Evolutionary conservation across 1,284 basidiomycete species (phyloP), one percentile per base, ranked within the genome.

Genomic region (Trametes versicolor): DNA sequence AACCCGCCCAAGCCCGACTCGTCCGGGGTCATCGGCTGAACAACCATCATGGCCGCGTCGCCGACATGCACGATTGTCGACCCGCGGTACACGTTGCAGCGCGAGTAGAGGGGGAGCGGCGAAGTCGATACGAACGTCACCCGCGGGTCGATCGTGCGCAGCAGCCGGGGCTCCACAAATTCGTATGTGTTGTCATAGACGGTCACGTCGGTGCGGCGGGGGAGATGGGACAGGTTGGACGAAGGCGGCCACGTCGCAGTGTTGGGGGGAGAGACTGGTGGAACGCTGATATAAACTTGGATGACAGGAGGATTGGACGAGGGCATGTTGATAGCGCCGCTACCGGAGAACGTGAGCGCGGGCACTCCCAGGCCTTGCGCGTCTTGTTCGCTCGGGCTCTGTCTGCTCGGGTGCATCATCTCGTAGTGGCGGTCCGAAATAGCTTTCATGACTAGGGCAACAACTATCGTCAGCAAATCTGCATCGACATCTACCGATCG

Each of bases 131-230:
- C 73, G 71, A 91, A 86, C 15, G 89, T 86, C 29, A 91, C 81
- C 5, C 85, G 87, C 0, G 88, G 87, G 71, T 91, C 86, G 69
- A 91, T 89, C 55, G 80, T 76, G 17, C 77, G 76, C 57, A 91
- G 79, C 19, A 81, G 81, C 27, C 89, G 86, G 39, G 87, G 80
- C 41, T 79, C 77, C 48, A 79, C 78, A 19, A 83, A 81, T 37
- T 74, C 69, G 59, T 62, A 64, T 8, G 37, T 43, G 27, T 72
- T 68, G 69, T 70, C 25, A 34, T 57, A 51, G 32, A 62, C 47
- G 49, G 21, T 59, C 53, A 71, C 60, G 25, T 60, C 45, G 50
- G 67, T 67, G 60, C 32, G 60, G 12, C 45, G 63, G 45, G 60
- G 29, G 48, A 49, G 23, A 47, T 57, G 48, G 25, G 53, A 13